Base-by-base conservation (phyloP, 306 rosid species). In the Styphnolobium japonicum region DNA sequence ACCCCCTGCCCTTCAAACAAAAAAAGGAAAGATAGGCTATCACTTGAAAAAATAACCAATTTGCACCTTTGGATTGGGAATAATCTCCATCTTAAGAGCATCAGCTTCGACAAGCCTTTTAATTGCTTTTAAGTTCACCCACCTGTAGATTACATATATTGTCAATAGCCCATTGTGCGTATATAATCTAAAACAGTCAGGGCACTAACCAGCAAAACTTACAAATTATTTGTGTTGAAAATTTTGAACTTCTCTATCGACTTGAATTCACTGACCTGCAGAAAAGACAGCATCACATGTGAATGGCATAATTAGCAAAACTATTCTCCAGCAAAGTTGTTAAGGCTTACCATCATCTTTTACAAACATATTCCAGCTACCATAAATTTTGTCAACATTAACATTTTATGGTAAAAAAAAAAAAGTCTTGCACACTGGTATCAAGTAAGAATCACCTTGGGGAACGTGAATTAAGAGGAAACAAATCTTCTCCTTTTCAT, bases 141-240 rank as follows among this genome's bases (percentile, higher is more conserved):
- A 95, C 90, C 99, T 94, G 83, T 73, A 73, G 74, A 78, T 71
- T 72, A n/a, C n/a, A 51, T 56, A 37, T 57, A 40, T 72, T 72
- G 77, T 85, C 56, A 87, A 82, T 76, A 82, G 33, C 52, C 62
- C 15, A 51, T 6, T n/a, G 39, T 48, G 39, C 49, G 77, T 62
- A 51, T 70, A 49, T 33, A 76, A 46, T 73, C 56, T 56, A 74
- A 55, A 70, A 67, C 43, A 83, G 45, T 46, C 27, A 21, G 51
- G 12, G 40, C 55, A 76, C 46, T 46, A 45, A 43, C 60, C 48
- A 31, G 80, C 48, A 21, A 40, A 66, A 91, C 96, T 84, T 86
- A 95, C 99, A 95, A 81, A 84, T 95, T 95, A 69, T 95, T 95
- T 39, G 99, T 95, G 86, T 95, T 95, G 92, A 95, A 95, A 86